Base-by-base conservation (phyloP, 1,139 yeast genomes). In the Geotrichum macrosporum region DNA sequence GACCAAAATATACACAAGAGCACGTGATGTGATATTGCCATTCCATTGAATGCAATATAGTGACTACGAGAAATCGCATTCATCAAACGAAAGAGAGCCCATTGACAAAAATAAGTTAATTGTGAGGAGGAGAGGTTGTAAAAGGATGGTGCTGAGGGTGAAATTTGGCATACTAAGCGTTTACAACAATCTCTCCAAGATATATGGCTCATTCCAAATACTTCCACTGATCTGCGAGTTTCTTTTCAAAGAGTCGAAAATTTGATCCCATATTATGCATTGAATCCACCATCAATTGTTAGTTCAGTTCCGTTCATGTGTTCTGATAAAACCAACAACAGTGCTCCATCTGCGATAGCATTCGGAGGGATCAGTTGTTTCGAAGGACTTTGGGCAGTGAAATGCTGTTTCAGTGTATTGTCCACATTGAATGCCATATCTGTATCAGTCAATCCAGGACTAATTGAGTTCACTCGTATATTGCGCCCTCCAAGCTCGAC, bases 371-470 rank as follows among this genome's bases (percentile, higher is more conserved):
- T 58, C 1, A 61, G 47, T 19, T 64, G 53, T 4, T 59, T 54
- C 10, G 57, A 47, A 1, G 64, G 58, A 16, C 61, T 55, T 24
- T 47, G 46, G 9, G 46, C 48, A 8, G 49, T 30, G 31, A 58
- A 54, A n/a, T 47, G 39, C 4, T 52, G 53, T 27, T 43, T 44
- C 18, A 56, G 47, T 8, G 49, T 44, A 3, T 44, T 35, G 12
- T 56, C 40, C 22, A 54, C 55, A 10, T 52, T 42, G 10, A 53
- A 53, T 10, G 56, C 59, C 86, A 89, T 89, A 24, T 78, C 86
- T 0, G 97, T 89, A 41, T 77, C 86, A 0, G 87, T 78, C 20
- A 86, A 69, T 0, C 94, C 94, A 0, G 96, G 95, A 8, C 82
- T 64, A 1, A 89, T 63, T 1, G 84, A 72, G 57, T 83, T 82